Base-by-base conservation (phyloP, 192 early-diverging fungal species). In the Podila verticillata region DNA sequence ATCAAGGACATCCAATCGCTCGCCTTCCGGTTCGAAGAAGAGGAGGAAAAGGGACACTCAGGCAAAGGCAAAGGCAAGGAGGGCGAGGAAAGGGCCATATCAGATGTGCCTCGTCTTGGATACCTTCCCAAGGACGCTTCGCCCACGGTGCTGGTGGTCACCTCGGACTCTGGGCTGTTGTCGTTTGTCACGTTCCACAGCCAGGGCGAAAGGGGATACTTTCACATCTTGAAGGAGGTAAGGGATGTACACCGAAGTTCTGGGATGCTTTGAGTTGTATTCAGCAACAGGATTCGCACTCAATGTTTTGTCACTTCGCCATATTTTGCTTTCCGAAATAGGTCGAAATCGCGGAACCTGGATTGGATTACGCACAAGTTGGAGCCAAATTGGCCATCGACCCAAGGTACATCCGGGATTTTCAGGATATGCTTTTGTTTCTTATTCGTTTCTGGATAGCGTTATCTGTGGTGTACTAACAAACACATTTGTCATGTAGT, bases 151-250 rank as follows among this genome's bases (percentile, higher is more conserved):
- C 12, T 84, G 13, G 69, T 78, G 4, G 77, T 54, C 20, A 72
- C 78, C 19, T 81, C 73, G 2, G 73, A 84, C 62, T 81, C 77
- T 20, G 83, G 83, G n/a, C n/a, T 75, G 1, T 29, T 84, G 66
- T 72, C 72, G 29, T 84, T 84, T 51, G 29, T 84, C 91, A 72
- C 89, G 80, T 31, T 98, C 89, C 6, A 96, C 86, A 15, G 90
- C 93, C 44, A 93, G 91, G 84, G 49, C 10, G 20, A 30, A 34
- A 12, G 59, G 22, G 2, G 77, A 61, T 22, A 44, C 35, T 17
- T 80, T 80, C 63, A 80, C 32, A 48, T 66, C 5, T 48, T 80
- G 15, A 70, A 72, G 32, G 64, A 80, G 77, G 77, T 72, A 51
- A 36, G 28, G 17, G 22, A 20, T 56, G 12, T 19, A 15, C 12